Base-by-base conservation (phyloP, 1,284 basidiomycete genomes). In the Phylloboletellus chloephorus region DNA sequence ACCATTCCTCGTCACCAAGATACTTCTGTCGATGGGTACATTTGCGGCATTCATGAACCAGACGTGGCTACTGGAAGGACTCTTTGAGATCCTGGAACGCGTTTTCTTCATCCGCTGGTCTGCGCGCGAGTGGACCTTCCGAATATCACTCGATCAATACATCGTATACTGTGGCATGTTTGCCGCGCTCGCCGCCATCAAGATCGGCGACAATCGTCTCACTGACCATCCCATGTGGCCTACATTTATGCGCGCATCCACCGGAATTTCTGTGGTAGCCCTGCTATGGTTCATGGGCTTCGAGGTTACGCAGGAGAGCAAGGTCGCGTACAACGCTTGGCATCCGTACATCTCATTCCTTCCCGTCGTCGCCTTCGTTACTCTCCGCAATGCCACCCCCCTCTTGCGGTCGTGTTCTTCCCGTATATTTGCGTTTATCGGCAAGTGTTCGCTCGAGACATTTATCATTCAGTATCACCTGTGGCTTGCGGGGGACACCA, bases 401-500 rank as follows among this genome's bases (percentile, higher is more conserved):
- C 64, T 78, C 31, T 66, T 92, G 37, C 79, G 90, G 15, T 84
- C 85, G 1, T 74, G 71, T 20, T 78, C 77, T 16, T 87, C 81
- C 8, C 69, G 68, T 21, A 65, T 79, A 15, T 93, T 91, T 65
- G 79, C 78, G 28, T 90, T 87, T 61, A 74, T 93, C 42, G 90
- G 90, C 30, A 78, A 72, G 56, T 88, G 85, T 62, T 88, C 85
- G 5, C 71, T 92, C 32, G 88, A 92, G 63, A 84, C 87, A 0
- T 92, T 90, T 60, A 85, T 93, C 56, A 78, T 92, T 49, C 88
- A 94, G 60, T 93, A 84, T 65, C 90, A 94, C 62, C 71, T 90
- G 37, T 93, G 89, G 86, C 72, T 94, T 26, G 89, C 86, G 0
- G 86, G 77, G 4, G 90, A 94, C 57, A 90, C 87, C 13, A 88